Evolutionary conservation across 1,284 basidiomycete species (phyloP), one percentile per base, ranked within the genome.

Genomic region (Porphyrellus sp.): DNA sequence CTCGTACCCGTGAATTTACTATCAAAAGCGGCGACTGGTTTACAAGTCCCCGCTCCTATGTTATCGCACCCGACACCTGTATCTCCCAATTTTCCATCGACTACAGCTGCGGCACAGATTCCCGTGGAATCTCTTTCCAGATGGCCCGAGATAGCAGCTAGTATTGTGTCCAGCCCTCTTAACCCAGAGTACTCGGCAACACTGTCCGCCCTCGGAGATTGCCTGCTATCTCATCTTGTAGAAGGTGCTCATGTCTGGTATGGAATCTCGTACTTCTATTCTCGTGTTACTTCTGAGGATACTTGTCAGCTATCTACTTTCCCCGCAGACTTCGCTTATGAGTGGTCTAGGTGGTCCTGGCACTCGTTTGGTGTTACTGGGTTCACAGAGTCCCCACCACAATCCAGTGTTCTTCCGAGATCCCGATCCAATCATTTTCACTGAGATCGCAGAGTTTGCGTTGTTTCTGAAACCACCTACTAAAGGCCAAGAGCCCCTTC

Each of bases 171-270:
- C 27, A 93, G 86, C 53, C 82, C 87, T 47, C 73, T 88, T 62
- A 77, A 76, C 7, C 61, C 76, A 11, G 88, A 90, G 51, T 74
- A 76, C 23, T 84, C 88, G 0, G 77, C 83, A n/a, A 86, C 91
- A 13, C 70, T 99, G 55, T 90, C 91, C 28, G 83, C 91, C 16
- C 79, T 99, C 4, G 97, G 95, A 28, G 92, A 96, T 64, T 86
- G 85, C 56, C 77, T 99, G 31, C 68, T 78, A 37, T 76, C 80
- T 3, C 84, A 89, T 40, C 84, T 91, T 72, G 70, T 83, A 7
- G 89, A 95, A 62, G 93, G 93, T 8, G 93, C 93, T 15, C 95
- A 99, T 75, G 83, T 80, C 53, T 98, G 95, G 94, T 96, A 65
- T 62, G 60, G 52, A 35, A 45, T 46, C 23, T 46, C 9, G 47